These are phyloP conservation scores for Tuber calosporum DNA, from an alignment of 495 filamentous ascomycete species.

Conservation along the genomic window DNA sequence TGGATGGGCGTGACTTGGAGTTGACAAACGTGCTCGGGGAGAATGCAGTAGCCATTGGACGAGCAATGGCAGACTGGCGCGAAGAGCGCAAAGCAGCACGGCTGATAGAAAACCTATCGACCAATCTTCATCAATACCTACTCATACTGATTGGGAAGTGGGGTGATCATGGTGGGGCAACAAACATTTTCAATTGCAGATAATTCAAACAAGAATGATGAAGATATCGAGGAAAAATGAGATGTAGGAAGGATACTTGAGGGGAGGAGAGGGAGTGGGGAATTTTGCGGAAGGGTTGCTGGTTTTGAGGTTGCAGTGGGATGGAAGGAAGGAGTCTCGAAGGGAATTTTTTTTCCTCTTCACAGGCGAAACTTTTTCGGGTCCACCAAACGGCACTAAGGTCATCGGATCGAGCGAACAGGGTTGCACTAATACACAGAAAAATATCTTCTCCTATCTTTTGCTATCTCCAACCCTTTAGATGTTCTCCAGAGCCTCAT, in stretches of 20 bases:
- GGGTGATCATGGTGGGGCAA: slow-evolving; percentile 9
- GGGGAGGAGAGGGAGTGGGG: slow-evolving; percentile 20
- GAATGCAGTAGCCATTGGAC: slow-evolving; percentile 31
- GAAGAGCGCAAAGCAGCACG: slow-evolving; percentile 31
- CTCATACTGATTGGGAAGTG: slow-evolving; percentile 4
- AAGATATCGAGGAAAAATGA: slow-evolving; percentile 9
- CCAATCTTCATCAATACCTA: background rate
- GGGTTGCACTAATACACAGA: background rate
- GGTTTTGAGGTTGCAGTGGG: slow-evolving; percentile 19
- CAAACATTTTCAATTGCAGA: slow-evolving; percentile 32
- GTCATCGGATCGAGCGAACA: background rate
- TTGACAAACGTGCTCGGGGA: slow-evolving; percentile 31
- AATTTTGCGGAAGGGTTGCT: slow-evolving; percentile 26
- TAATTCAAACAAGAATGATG: slow-evolving; percentile 5
- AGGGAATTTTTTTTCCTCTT: slow-evolving; percentile 31
- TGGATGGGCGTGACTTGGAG: slow-evolving; percentile 32
- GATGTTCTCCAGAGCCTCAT: background rate
- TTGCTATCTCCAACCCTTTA: background rate
- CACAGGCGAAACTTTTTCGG: slow-evolving; percentile 31
- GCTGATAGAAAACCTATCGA: slow-evolving; percentile 38
- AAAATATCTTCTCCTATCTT: background rate
- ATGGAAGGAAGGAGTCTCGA: slow-evolving; percentile 18
- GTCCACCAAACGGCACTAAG: background rate
- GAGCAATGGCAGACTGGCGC: slow-evolving; percentile 33
- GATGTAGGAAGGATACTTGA: slow-evolving; percentile 4